Evolutionary conservation across 1,139 yeast species (phyloP), one percentile per base, ranked within the genome.

Genomic region (Yamadazyma sp.): DNA sequence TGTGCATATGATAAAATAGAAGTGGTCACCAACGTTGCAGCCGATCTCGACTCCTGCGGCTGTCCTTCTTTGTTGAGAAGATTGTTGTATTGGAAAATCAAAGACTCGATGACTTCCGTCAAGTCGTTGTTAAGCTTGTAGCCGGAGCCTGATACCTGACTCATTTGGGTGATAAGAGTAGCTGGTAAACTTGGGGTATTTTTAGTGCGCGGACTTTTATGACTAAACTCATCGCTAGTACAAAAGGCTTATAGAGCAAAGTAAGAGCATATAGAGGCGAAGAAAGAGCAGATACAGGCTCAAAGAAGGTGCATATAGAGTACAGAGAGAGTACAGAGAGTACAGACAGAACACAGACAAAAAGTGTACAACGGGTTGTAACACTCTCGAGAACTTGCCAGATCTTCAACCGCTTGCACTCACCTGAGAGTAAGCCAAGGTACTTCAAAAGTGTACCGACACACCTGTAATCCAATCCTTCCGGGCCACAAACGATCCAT

Each of bases 1-100:
- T 58, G 47, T 14, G 44, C 43, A 36, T 41, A 44, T 41, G 53
- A 42, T 36, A 49, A 34, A n/a, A 48, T 17, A 4, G 43, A 17
- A 12, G 31, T 20, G 8, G 29, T 18, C 10, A 29, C 36, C 6
- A 25, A 31, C 4, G 3, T 18, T 18, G 24, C 15, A 18, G 33
- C 24, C 10, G 24, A 9, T n/a, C 10, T 12, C 15, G 33, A 11
- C 17, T 17, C 4, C 10, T 22, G 26, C 16, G n/a, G 32, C 20
- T 5, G 9, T 26, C 36, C 39, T 12, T 32, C 33, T 4, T 33
- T 15, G n/a, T 24, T 30, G 17, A 38, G n/a, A 22, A 35, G 31
- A 3, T 37, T 43, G 16, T 38, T 39, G 33, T 49, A 49, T 37
- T 48, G 50, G 8, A 17, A 17, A 24, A 47, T 37, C 10, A 49